Percentiles rank a stretch among this genome's conserved stretches.
Evolutionary conservation across 2,329 filamentous ascomycete genomes (phyloP).

Genomic region (Cercospora zeina): DNA sequence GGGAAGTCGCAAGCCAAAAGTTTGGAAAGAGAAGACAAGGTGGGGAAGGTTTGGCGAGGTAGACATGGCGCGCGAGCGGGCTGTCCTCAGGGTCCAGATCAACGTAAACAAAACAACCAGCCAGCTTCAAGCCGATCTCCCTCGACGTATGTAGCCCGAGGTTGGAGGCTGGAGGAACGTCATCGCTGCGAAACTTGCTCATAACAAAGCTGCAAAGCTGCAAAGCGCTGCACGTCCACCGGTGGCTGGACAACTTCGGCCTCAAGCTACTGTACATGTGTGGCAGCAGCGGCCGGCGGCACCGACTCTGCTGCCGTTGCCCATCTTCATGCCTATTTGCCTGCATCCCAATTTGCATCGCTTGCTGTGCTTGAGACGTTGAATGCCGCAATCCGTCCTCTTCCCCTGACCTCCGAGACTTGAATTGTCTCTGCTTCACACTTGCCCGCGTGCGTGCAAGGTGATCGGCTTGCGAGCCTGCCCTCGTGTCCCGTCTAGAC

Average conservation of each 20-base stretch:
- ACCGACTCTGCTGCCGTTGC: background rate
- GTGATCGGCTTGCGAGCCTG: background rate
- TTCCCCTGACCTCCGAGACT: background rate
- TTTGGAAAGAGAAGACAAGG: background rate
- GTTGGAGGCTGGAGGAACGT: background rate
- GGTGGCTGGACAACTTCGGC: background rate
- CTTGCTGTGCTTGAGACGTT: too few species aligned
- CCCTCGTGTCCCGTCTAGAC: background rate
- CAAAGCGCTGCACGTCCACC: background rate
- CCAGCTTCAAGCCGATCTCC: too few species aligned
- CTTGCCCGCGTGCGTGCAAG: background rate
- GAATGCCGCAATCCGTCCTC: background rate
- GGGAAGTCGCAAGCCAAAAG: slow-evolving; percentile 6
- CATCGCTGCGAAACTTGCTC: background rate
- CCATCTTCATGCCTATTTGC: background rate
- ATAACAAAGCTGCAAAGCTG: background rate
- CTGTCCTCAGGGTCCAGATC: background rate
- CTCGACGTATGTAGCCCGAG: background rate
- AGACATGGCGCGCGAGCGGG: background rate
- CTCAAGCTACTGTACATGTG: background rate
- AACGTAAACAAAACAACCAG: background rate
- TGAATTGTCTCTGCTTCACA: background rate
- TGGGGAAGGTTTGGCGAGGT: slow-evolving; percentile 1
- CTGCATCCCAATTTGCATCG: too few species aligned
- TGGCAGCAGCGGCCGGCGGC: background rate